Conservation (phyloP, 2,329 filamentous ascomycete genomes). For the Chrysoporthe austroafricana region DNA sequence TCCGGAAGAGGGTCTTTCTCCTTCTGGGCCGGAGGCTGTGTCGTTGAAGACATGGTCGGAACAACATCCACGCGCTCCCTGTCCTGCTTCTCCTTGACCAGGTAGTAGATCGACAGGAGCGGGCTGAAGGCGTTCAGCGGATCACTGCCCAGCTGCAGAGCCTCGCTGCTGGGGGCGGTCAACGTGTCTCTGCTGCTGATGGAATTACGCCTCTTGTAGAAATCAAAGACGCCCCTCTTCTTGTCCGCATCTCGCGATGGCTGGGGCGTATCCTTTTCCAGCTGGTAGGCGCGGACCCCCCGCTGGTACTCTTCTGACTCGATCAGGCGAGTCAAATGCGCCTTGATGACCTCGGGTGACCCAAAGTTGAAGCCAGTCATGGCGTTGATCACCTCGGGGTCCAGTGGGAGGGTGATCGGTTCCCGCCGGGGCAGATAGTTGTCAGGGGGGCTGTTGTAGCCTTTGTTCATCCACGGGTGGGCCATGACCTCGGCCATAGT, state of each 20-base stretch:
- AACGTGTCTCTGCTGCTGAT: constrained; percentile 87
- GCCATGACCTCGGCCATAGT: constrained; percentile 90
- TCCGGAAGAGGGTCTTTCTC: constrained; percentile 65
- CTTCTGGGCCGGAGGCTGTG: constrained; percentile 34
- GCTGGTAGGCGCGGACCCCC: constrained; percentile 72
- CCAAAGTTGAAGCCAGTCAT: constrained; percentile 99
- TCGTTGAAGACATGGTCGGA: constrained; percentile 43
- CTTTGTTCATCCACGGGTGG: constrained; percentile 95
- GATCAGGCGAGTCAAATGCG: constrained; percentile 82
- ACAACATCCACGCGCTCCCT: constrained; percentile 62
- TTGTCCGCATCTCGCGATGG: constrained; percentile 73
- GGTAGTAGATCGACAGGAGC: constrained; percentile 89
- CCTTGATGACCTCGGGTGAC: constrained; percentile 77
- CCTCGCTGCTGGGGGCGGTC: constrained; percentile 81
- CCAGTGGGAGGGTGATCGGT: constrained; percentile 82
- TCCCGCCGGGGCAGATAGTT: constrained; percentile 86
- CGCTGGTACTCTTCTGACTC: constrained; percentile 94
- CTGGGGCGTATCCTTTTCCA: constrained; percentile 64
- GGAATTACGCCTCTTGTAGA: constrained; percentile 94
- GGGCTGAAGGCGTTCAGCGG: constrained; percentile 93
- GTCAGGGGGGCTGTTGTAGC: constrained; percentile 82
- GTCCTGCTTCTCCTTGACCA: constrained; percentile 93
- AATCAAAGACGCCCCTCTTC: constrained; percentile 85
- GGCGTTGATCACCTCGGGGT: constrained; percentile 80
- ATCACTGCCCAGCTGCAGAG: constrained; percentile 79